phyloP scores from a whole-genome alignment of 192 early-diverging fungal genomes.

The Coemansia sp. region DNA sequence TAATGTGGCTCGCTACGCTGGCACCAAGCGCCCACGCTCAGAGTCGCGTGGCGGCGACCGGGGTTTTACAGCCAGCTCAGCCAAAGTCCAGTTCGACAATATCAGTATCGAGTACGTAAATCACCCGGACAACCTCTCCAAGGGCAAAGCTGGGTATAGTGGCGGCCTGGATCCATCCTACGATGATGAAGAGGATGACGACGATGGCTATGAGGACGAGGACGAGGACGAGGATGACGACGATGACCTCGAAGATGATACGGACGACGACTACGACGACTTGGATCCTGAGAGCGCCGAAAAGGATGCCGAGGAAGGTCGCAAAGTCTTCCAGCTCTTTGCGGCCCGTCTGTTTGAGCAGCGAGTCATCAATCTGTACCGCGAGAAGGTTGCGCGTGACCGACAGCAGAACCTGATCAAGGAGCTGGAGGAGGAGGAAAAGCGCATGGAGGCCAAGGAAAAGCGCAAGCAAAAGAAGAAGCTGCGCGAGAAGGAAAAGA shows the following conservation, averaged over 20 bases:
- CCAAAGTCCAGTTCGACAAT: constrained; percentile 1
- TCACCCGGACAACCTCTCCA: neutral
- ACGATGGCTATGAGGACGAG: constrained; percentile 10
- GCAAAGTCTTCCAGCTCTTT: constrained; percentile 94
- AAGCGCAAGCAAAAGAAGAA: constrained; percentile 73
- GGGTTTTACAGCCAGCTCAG: neutral
- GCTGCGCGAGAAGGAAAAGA: constrained; percentile 64
- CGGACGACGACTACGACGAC: constrained; percentile 66
- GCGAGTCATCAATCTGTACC: constrained; percentile 88
- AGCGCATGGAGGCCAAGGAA: constrained; percentile 58
- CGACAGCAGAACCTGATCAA: constrained; percentile 83
- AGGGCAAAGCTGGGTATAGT: neutral
- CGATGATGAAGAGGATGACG: constrained; percentile 17
- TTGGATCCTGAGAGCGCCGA: constrained; percentile 70
- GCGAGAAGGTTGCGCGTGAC: constrained; percentile 91
- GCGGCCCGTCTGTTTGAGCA: constrained; percentile 98
- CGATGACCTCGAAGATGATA: constrained; percentile 63
- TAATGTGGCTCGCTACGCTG: constrained; percentile 1
- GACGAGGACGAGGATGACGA: constrained; percentile 26
- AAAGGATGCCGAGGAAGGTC: constrained; percentile 88
- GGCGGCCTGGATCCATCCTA: neutral
- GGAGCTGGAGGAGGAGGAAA: constrained; percentile 89
- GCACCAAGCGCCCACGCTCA: constrained; percentile 34
- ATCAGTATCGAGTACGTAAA: constrained; percentile 4
- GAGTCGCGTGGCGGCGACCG: constrained; percentile 11